These are phyloP conservation scores for Astrocystis sublimbata DNA, from an alignment of 495 filamentous ascomycete species.

Conservation along the genomic window DNA sequence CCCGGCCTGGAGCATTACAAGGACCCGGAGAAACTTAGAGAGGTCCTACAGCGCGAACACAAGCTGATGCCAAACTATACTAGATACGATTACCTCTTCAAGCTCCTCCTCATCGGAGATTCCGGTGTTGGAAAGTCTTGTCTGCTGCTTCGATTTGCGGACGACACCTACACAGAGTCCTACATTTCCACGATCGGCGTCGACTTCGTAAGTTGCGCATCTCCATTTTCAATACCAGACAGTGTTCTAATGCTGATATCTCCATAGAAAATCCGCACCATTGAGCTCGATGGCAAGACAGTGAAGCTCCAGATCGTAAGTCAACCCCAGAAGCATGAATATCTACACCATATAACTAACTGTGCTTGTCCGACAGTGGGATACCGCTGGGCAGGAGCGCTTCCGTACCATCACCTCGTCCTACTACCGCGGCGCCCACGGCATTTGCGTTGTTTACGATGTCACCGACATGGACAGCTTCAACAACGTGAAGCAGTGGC, in stretches of 20 bases:
- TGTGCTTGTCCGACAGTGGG: constrained; percentile 66
- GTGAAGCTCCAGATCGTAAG: constrained; percentile 99
- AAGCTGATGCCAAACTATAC: constrained; percentile 16
- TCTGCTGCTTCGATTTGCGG: constrained; percentile 93
- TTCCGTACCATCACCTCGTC: constrained; percentile 99
- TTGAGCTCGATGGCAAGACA: constrained; percentile 98
- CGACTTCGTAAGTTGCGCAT: constrained; percentile 76
- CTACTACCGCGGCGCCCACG: constrained; percentile 97
- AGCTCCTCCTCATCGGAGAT: constrained; percentile 99
- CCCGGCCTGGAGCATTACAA: constrained; percentile 21
- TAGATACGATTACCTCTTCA: constrained; percentile 99
- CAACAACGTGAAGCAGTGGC: constrained; percentile 99
- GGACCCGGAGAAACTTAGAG: constrained; percentile 22
- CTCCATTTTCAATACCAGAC: neutral
- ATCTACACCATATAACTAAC: constrained; percentile 16
- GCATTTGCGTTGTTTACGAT: constrained; percentile 99
- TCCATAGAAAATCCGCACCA: constrained; percentile 95
- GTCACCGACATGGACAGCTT: constrained; percentile 99
- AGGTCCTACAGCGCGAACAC: constrained; percentile 20
- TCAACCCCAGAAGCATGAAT: constrained; percentile 1
- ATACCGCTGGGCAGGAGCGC: constrained; percentile 97
- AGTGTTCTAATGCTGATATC: constrained; percentile 25
- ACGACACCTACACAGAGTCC: constrained; percentile 99
- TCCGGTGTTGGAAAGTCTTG: constrained; percentile 99
- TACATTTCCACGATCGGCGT: constrained; percentile 99